These are phyloP conservation scores for Epichloe amarillans DNA, from an alignment of 2,329 filamentous ascomycete species.

Conservation along the genomic window DNA sequence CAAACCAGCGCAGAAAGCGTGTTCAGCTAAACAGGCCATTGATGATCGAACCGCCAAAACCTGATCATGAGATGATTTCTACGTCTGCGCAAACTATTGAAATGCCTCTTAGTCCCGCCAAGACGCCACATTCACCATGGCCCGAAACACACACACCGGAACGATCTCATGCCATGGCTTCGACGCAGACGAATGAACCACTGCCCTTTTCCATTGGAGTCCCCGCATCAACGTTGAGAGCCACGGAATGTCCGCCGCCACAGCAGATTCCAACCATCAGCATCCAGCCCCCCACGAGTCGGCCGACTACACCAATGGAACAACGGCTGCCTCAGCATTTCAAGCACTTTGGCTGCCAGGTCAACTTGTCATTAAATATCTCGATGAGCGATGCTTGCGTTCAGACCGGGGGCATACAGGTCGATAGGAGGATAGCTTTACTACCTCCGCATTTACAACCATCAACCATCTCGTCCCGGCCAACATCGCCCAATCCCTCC, in stretches of 20 bases:
- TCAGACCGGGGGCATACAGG: conserved; percentile 84
- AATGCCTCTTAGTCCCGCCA: conserved; percentile 47
- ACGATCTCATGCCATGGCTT: conserved; percentile 29
- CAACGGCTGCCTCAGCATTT: conserved; percentile 66
- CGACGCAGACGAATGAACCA: conserved; percentile 45
- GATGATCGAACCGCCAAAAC: conserved; percentile 30
- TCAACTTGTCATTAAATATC: conserved; percentile 25
- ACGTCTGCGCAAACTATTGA: conserved; percentile 14
- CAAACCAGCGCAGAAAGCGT: conserved; percentile 61
- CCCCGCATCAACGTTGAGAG: conserved; percentile 10
- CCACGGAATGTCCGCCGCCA: conserved; percentile 23
- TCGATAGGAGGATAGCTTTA: conserved; percentile 63
- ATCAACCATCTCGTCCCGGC: conserved; percentile 54
- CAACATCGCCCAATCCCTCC: conserved; percentile 36
- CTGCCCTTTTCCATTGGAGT: conserved; percentile 6
- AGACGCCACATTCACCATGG: conserved; percentile 44
- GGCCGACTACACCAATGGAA: conserved; percentile 64
- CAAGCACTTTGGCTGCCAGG: conserved; percentile 76
- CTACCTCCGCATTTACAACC: conserved; percentile 69
- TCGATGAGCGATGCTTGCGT: conserved; percentile 28
- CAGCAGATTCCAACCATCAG: conserved; percentile 71
- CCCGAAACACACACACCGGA: conserved; percentile 27
- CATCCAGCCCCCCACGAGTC: conserved; percentile 81
- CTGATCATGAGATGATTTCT: conserved; percentile 45
- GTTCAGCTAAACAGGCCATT: conserved; percentile 41